Conservation (phyloP, 192 early-diverging fungal genomes). For the Hyaloraphidium curvatum region DNA sequence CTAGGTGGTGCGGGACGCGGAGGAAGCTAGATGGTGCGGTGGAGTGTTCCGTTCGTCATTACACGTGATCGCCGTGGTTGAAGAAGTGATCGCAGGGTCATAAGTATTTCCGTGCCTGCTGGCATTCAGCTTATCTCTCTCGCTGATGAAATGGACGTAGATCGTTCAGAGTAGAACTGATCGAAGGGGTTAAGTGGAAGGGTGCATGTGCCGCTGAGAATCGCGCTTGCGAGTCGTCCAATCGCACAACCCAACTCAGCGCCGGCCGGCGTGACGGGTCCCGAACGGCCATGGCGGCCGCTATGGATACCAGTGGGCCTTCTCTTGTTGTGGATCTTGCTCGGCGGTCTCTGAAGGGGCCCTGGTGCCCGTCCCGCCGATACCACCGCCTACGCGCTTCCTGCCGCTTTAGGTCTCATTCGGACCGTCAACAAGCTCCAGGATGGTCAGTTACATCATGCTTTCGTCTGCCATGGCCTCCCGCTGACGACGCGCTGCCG, state of each 20-base stretch:
- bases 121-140: no score
- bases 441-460: no score
- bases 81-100: not conserved
- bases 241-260: not conserved
- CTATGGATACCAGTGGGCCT: not conserved
- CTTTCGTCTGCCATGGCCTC: no score
- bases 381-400: not conserved
- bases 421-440: slow-evolving; percentile 66
- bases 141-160: not conserved
- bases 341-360: not conserved
- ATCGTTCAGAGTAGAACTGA: not conserved
- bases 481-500: no score
- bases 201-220: not conserved
- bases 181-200: not conserved
- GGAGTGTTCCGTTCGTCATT: not conserved
- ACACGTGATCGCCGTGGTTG: not conserved
- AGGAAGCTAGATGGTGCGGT: no score
- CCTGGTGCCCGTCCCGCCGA: not conserved
- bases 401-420: slow-evolving; percentile 27
- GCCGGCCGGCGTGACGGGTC: not conserved
- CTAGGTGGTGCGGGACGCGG: no score
- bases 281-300: not conserved
- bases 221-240: not conserved
- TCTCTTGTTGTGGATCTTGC: not conserved
- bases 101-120: not conserved